These are phyloP conservation scores for Thelephora terrestris DNA, from an alignment of 1,284 basidiomycete genomes.

Conservation along the genomic window DNA sequence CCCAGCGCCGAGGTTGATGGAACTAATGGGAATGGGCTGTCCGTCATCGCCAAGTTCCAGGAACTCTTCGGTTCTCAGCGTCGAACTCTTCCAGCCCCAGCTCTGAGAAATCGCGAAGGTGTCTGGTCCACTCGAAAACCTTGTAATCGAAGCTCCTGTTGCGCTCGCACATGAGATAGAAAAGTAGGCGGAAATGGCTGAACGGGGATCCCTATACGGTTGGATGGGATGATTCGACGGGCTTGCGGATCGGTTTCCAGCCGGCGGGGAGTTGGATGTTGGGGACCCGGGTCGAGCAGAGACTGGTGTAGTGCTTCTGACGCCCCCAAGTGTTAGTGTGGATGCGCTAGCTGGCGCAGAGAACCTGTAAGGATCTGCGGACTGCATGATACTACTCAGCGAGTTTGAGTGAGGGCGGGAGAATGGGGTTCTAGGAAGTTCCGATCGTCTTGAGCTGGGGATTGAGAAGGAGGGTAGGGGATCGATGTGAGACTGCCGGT, in stretches of 20 bases:
- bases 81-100: constrained; percentile 76
- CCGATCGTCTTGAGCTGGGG: constrained; percentile 14
- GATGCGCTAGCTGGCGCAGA: neutral
- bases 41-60: constrained; percentile 41
- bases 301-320: neutral
- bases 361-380: neutral
- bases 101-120: constrained; percentile 72
- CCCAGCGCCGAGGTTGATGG: constrained; percentile 18
- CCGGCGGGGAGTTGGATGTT: neutral
- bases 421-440: neutral
- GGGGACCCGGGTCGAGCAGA: neutral
- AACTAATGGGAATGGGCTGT: constrained; percentile 15
- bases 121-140: constrained; percentile 82
- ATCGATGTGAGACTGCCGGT: constrained; percentile 73
- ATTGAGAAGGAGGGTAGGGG: constrained; percentile 40
- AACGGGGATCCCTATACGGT: constrained; percentile 68
- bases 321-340: neutral
- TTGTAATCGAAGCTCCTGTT: constrained; percentile 73
- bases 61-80: constrained; percentile 48
- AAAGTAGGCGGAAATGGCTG: constrained; percentile 68
- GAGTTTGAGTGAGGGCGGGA: neutral
- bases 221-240: constrained; percentile 31
- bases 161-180: constrained; percentile 74
- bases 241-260: neutral
- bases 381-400: too few species aligned